A percentile compares a stretch with the other conserved stretches of the same genome.
phyloP scores from a whole-genome alignment of 345 rosid species.

The Eucalyptus curtisii region DNA sequence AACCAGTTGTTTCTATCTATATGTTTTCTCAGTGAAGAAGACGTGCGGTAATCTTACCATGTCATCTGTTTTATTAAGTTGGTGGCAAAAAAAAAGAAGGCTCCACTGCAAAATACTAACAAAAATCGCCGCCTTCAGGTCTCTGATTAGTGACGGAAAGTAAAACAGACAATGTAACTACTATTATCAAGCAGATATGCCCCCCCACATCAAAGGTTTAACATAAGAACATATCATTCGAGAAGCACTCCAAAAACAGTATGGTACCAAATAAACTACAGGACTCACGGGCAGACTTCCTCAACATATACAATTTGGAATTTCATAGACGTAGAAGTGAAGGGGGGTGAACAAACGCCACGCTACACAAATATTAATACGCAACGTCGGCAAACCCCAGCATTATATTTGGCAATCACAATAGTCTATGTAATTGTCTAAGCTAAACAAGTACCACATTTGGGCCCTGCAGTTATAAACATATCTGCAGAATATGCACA shows the following conservation, averaged over 20 bases:
- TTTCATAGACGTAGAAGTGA: not conserved
- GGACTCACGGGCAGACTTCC: not conserved
- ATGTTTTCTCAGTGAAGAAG: not conserved
- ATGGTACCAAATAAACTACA: not conserved
- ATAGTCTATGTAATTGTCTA: not conserved
- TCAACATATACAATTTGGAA: not conserved
- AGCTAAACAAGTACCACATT: not conserved
- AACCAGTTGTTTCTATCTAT: not conserved
- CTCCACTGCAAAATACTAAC: not conserved
- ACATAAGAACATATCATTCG: not conserved
- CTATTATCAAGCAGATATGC: not conserved
- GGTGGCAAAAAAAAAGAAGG: not conserved
- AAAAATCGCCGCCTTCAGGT: not conserved
- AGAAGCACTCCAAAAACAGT: not conserved
- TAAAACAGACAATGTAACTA: not conserved
- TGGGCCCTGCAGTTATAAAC: not conserved
- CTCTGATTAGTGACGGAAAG: not conserved
- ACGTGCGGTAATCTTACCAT: not conserved
- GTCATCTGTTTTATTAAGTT: not conserved
- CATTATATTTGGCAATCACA: not conserved
- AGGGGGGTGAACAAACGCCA: not conserved
- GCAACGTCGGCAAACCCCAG: not conserved
- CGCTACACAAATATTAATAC: no score
- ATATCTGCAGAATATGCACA: not conserved
- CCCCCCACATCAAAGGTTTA: not conserved